Evolutionary conservation across 306 rosid species (phyloP), one percentile per base, ranked within the genome.

Genomic region (Datisca glomerata): DNA sequence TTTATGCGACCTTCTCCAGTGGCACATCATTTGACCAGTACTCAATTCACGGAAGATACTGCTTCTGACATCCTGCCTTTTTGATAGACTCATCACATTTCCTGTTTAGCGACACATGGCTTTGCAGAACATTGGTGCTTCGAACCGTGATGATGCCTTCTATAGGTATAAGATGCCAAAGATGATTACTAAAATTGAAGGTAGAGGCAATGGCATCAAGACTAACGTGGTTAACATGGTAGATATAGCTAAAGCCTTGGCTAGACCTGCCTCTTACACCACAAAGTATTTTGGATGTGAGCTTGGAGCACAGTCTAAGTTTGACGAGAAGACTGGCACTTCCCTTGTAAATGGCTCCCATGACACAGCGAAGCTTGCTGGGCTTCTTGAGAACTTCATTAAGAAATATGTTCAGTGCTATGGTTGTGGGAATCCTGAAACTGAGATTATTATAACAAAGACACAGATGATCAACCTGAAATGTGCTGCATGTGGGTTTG

Each of bases 101-200:
- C n/a, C n/a, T n/a, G n/a, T n/a, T n/a, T n/a, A n/a, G n/a, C n/a
- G n/a, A n/a, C n/a, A n/a, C 57, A 78, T 82, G 94, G 89, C 85
- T 9, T 54, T 82, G 29, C 85, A 78, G 59, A 82, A 82, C 36
- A 82, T 82, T 51, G 94, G 94, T 64, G 89, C 92, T 32, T 58
- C 73, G 2, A 82, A 82, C 59, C 76, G 81, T 4, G 89, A 82
- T 41, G 89, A 82, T 75, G 89, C 89, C 79, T 82, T 82, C 71
- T 82, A 82, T 14, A 64, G 94, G 81, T 82, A 78, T 48, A 78
- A 82, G 73, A 82, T 82, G 94, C 94, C 94, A n/a, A 75, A n/a
- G 50, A 78, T 78, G 94, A 50, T 82, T 7, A 82, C 94, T 3
- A 82, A 74, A 61, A 82, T 82, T 35, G 85, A 82, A 59, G 89